A percentile compares a stretch with the other conserved stretches of the same genome.
Conservation (phyloP, 129 eudicot genomes). For the Lonicera japonica region DNA sequence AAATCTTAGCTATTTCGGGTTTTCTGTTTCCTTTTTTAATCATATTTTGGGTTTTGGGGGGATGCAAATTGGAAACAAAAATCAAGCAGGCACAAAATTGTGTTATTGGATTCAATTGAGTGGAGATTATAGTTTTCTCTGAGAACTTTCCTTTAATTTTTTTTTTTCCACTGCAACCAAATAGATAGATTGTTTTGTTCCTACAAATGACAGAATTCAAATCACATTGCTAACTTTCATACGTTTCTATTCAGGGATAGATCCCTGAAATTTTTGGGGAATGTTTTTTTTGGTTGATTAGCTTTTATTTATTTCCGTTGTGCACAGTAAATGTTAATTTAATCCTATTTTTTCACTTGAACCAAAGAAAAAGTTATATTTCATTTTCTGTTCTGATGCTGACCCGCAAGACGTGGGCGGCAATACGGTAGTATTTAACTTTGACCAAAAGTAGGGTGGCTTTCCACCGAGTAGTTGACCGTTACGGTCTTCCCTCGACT, state of each 20-base stretch:
- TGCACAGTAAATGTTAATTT: not conserved
- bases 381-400: constrained; percentile 12
- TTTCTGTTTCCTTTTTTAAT: not conserved
- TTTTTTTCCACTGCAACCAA: not conserved
- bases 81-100: too few species aligned
- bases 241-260: too few species aligned
- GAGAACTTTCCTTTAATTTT: not conserved
- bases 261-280: too few species aligned
- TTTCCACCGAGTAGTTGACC: constrained; percentile 26
- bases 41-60: not conserved
- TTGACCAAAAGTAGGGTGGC: constrained; percentile 12
- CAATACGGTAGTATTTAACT: constrained; percentile 9
- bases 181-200: not conserved
- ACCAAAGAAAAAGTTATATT: too few species aligned
- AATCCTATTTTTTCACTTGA: too few species aligned
- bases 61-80: not conserved
- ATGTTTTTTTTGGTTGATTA: too few species aligned
- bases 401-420: constrained; percentile 18
- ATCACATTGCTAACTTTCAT: too few species aligned
- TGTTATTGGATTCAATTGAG: not conserved
- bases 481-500: not conserved
- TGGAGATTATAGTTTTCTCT: not conserved
- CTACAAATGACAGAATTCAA: too few species aligned
- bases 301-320: not conserved
- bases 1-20: not conserved